Base-by-base conservation (phyloP, 139 green algal genomes). In the Coelastrella sp. region DNA sequence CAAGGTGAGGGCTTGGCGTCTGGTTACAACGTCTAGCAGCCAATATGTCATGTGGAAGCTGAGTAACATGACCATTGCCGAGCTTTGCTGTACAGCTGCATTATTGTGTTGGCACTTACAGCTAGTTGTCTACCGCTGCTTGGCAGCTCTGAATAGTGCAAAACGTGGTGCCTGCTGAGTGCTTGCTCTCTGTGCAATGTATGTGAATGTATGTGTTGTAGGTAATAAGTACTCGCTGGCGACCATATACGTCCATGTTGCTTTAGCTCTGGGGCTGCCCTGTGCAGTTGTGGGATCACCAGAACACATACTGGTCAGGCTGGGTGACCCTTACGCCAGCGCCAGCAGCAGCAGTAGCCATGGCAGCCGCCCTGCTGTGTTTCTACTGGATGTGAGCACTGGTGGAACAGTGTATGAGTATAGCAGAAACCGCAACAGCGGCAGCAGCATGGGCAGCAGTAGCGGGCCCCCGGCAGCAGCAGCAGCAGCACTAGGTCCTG, bases 171-270 rank as follows among this genome's bases (percentile, higher is more conserved):
- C 32, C 32, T 47, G 32, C 32, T 47, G 32, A 47, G 32, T 47
- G 32, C 32, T 1, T 47, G 32, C 32, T 47, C 32, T 47, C 0
- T 47, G 32, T 47, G 32, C 32, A 47, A 71, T 14, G 64, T 20
- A 11, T 71, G 64, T 71, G 64, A 71, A 11, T 77, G 14, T 58
- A 17, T 80, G 22, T 4, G 20, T 13, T 57, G 60, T 73, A 90
- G 85, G 85, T 22, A 90, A 84, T 68, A 73, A 90, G 73, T 90
- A 84, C 58, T 65, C 74, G 0, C 59, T 90, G 11, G 73, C 60
- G 13, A n/a, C 84, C 74, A 20, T 83, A 11, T 90, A 90, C 73
- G 22, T 90, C 57, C 85, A 90, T 65, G 32, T 90, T 8, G 73
- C 74, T 23, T 76, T 22, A 16, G 73, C 56, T 2, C 20, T 90